Evolutionary conservation across 2,329 filamentous ascomycete genomes (phyloP), one percentile per base, ranked within the genome.

Genomic region (Mycosphaerella sp.): DNA sequence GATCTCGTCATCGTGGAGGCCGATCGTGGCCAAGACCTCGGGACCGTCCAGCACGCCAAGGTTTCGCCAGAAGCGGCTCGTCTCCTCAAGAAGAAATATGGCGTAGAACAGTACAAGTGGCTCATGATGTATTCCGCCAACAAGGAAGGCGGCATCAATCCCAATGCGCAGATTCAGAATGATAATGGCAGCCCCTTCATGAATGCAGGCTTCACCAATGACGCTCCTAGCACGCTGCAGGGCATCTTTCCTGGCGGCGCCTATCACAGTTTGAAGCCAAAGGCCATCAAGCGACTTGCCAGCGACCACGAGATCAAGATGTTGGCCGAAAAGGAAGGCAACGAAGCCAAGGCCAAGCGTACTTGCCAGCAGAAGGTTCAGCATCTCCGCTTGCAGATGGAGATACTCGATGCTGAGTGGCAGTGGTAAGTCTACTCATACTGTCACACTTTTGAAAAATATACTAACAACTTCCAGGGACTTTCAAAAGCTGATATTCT

Each of bases 401-500:
- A 98, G 70, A 97, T 98, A 57, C 80, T 98, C 6, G 93, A 98
- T 71, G 93, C 93, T 4, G 93, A 98, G 68, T 98, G 96, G 67
- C 93, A 98, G 67, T 94, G 95, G 91, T 95, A 76, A 80, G 87
- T 78, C 14, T n/a, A 10, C 5, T 13, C 32, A 34, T 28, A 17
- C 30, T 32, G 21, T n/a, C 35, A 27, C 35, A 28, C 35, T 14
- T 27, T 21, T 16, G 21, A 46, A 48, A 14, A 49, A 41, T 53
- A 45, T 42, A 36, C 43, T 37, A 52, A 35, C 12, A 9, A 27
- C 34, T 44, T 56, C 50, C 62, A 96, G 91, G 84, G 93, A 98
- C 68, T 96, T 89, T 83, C 95, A 97, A 73, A 98, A 98, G 69
- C 75, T 98, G 50, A 98, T 94, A 0, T 97, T 97, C 71, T 98